Evolutionary conservation across 805 yeast species (phyloP).

Genomic region (Ogataea paradorogensis): DNA sequence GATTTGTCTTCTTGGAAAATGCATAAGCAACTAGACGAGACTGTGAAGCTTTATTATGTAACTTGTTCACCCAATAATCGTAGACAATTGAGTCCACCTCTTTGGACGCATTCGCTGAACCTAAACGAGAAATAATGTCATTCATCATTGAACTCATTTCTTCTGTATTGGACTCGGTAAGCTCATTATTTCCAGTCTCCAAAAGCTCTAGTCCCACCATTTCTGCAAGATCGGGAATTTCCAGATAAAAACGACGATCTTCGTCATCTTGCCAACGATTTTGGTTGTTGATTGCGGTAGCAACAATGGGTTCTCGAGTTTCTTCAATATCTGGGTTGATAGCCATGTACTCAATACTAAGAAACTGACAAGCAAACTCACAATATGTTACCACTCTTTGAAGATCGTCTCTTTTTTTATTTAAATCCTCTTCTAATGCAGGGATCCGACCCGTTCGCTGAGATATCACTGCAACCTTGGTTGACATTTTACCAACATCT

Average conservation of each 20-base stretch:
- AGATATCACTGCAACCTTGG: slow-evolving; percentile 50
- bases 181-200: background rate
- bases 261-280: slow-evolving; percentile 62
- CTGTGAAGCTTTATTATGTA: slow-evolving; percentile 72
- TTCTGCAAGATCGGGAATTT: slow-evolving; percentile 42
- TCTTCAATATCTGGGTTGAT: background rate
- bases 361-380: slow-evolving; percentile 40
- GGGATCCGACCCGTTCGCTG: slow-evolving; percentile 63
- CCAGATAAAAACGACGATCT: slow-evolving; percentile 61
- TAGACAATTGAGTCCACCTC: slow-evolving; percentile 48
- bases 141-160: slow-evolving; percentile 10
- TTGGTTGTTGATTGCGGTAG: background rate
- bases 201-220: slow-evolving; percentile 31
- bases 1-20: slow-evolving; percentile 42
- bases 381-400: slow-evolving; percentile 45
- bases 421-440: slow-evolving; percentile 31
- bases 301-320: background rate
- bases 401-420: slow-evolving; percentile 31
- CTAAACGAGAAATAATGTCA: slow-evolving; percentile 17
- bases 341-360: slow-evolving; percentile 31
- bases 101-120: slow-evolving; percentile 41
- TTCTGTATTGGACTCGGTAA: too few relatives aligned
- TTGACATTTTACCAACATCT: slow-evolving; percentile 35
- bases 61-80: slow-evolving; percentile 45
- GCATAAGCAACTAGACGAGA: slow-evolving; percentile 57